Conservation (phyloP, 1,139 yeast genomes). For the Lodderomyces margitis region DNA sequence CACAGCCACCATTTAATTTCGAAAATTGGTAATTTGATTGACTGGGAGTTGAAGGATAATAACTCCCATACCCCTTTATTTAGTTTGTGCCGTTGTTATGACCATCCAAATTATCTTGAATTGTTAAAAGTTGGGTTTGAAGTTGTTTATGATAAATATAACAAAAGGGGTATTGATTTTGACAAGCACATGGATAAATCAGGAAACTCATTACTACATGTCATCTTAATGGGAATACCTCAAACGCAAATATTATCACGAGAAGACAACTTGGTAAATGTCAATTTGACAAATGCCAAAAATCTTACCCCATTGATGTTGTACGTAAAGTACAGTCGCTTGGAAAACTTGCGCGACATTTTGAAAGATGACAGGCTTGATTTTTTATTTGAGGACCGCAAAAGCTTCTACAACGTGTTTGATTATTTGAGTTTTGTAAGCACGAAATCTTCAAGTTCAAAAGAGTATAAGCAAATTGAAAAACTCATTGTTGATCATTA, state of each 20-base stretch:
- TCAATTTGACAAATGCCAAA: slow-evolving; percentile 62
- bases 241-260: slow-evolving; percentile 34
- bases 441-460: slow-evolving; percentile 26
- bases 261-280: slow-evolving; percentile 40
- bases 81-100: slow-evolving; percentile 77
- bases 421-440: slow-evolving; percentile 41
- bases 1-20: slow-evolving; percentile 55
- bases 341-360: slow-evolving; percentile 53
- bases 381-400: slow-evolving; percentile 42
- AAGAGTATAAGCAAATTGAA: slow-evolving; percentile 40
- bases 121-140: slow-evolving; percentile 49
- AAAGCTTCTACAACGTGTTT: slow-evolving; percentile 42
- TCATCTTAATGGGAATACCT: slow-evolving; percentile 50
- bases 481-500: slow-evolving; percentile 41
- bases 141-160: slow-evolving; percentile 44
- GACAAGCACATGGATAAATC: slow-evolving; percentile 66
- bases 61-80: slow-evolving; percentile 80
- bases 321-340: slow-evolving; percentile 67
- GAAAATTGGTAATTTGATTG: slow-evolving; percentile 53
- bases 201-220: slow-evolving; percentile 78
- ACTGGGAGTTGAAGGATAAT: slow-evolving; percentile 71
- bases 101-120: slow-evolving; percentile 59
- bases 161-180: slow-evolving; percentile 33
- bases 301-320: slow-evolving; percentile 69
- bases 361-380: slow-evolving; percentile 46